Conservation (phyloP, 495 filamentous ascomycete species). For the Aspergillus indologenus region DNA sequence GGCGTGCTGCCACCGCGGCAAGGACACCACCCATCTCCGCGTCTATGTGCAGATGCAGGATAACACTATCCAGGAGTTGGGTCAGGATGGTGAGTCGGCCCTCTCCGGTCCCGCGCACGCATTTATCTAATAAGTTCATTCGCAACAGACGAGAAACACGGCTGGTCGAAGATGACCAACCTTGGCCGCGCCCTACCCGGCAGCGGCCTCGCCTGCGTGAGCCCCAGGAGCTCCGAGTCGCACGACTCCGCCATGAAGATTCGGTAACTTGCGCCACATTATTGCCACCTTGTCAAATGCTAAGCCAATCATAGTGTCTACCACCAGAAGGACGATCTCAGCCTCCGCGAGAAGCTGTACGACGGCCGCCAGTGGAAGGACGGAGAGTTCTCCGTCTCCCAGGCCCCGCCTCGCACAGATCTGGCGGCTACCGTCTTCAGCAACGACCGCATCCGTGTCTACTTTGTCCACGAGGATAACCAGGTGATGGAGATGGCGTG, state of each 20-base stretch:
- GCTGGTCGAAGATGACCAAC: constrained; percentile 11
- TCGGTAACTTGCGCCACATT: neutral
- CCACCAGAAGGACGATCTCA: constrained; percentile 1
- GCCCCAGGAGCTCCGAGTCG: neutral
- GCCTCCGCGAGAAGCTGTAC: constrained; percentile 8
- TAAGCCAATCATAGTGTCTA: constrained; percentile 4
- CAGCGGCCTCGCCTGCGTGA: neutral
- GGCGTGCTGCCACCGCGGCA: neutral
- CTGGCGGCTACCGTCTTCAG: constrained; percentile 6
- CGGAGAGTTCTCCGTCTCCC: neutral
- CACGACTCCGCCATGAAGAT: neutral
- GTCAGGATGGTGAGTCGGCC: neutral
- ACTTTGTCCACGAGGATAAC: constrained; percentile 9
- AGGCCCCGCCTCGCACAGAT: constrained; percentile 8
- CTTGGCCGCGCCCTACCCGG: constrained; percentile 8
- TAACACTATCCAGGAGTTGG: constrained; percentile 6
- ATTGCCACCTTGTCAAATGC: neutral
- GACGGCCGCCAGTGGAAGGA: neutral
- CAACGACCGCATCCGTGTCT: constrained; percentile 3
- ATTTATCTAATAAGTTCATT: too few species aligned
- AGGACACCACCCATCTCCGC: neutral
- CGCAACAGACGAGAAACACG: neutral
- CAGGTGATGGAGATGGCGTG: constrained; percentile 2
- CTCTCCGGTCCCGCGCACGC: too few species aligned
- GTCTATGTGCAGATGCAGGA: constrained; percentile 5